Evolutionary conservation across 305 asterid genomes (phyloP), one percentile per base, ranked within the genome.

Genomic region (Fraxinus greggii): DNA sequence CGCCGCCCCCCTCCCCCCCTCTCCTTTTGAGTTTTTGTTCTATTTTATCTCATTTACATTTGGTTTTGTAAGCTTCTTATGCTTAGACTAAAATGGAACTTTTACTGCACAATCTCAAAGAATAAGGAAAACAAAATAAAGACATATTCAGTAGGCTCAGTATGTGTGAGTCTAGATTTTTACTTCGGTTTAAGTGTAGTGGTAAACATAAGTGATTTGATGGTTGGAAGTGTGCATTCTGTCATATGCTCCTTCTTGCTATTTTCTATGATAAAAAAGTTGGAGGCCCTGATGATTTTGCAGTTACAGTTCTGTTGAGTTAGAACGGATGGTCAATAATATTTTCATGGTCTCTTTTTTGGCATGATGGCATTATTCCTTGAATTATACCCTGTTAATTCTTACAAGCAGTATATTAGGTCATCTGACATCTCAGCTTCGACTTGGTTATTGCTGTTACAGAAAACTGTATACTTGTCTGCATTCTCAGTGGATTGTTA

Each of bases 61-160:
- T 65, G 32, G 35, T 65, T 4, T 4, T 26, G 35, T 26, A 67
- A 67, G 36, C 74, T 67, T 26, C 72, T 63, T 9, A 32, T 74
- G 21, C 63, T 48, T 48, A 29, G 33, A 31, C 76, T 54, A 29
- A 72, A 17, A 28, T 32, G 23, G 26, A 36, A 31, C 45, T 75
- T 88, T 78, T 38, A 75, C 26, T 36, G 54, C 38, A 0, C 24
- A 75, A 31, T 67, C 42, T 63, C 17, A 78, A 7, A 19, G 12
- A 42, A 5, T 33, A 12, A 19, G 74, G 51, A 70, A 1, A 31
- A 48, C n/a, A 32, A 28, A 63, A 69, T 31, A 28, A 67, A 12
- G 76, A 75, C 3, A 72, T 67, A 76, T 59, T 82, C 78, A 28
- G 78, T 59, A 51, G 33, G 42, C 74, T 81, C 54, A 63, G 74